phyloP scores from a whole-genome alignment of 495 filamentous ascomycete species.

The Hypoxylon rickii region DNA sequence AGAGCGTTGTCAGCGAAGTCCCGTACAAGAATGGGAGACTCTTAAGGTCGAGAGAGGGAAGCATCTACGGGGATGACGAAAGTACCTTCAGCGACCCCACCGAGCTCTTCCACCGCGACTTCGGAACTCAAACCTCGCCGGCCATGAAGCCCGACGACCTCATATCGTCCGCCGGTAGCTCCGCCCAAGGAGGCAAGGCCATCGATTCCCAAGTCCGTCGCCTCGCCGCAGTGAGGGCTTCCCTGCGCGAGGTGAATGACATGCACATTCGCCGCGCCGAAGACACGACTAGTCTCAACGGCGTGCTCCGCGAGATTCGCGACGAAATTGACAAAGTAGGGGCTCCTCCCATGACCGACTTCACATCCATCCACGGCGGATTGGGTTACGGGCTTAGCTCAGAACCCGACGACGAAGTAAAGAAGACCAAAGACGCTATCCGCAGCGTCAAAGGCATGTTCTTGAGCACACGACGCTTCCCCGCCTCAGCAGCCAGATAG shows the following conservation, averaged over 20 bases:
- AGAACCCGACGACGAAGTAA: constrained; percentile 74
- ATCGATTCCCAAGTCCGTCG: constrained; percentile 40
- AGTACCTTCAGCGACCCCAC: constrained; percentile 65
- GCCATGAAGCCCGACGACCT: constrained; percentile 38
- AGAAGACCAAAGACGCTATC: constrained; percentile 80
- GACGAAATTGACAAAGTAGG: constrained; percentile 52
- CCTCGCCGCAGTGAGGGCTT: constrained; percentile 45
- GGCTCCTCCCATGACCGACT: constrained; percentile 39
- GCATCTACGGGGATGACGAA: constrained; percentile 38
- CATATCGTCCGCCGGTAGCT: constrained; percentile 46
- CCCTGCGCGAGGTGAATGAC: constrained; percentile 58
- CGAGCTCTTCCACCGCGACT: constrained; percentile 89
- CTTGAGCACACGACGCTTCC: constrained; percentile 74
- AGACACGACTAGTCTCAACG: constrained; percentile 43
- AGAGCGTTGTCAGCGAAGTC: constrained; percentile 65
- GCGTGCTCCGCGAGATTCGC: constrained; percentile 51
- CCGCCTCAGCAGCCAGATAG: constrained; percentile 41
- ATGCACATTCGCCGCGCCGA: constrained; percentile 47
- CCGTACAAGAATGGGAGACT: constrained; percentile 37
- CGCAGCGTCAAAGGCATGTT: constrained; percentile 91
- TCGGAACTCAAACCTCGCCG: constrained; percentile 81
- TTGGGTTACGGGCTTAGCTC: constrained; percentile 51
- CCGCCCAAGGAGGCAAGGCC: constrained; percentile 47
- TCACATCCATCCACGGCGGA: constrained; percentile 38
- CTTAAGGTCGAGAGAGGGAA: constrained; percentile 17